A percentile compares a stretch with the other conserved stretches of the same genome.
phyloP scores from a whole-genome alignment of 805 yeast genomes.

The Schizosaccharomyces osmophilus region DNA sequence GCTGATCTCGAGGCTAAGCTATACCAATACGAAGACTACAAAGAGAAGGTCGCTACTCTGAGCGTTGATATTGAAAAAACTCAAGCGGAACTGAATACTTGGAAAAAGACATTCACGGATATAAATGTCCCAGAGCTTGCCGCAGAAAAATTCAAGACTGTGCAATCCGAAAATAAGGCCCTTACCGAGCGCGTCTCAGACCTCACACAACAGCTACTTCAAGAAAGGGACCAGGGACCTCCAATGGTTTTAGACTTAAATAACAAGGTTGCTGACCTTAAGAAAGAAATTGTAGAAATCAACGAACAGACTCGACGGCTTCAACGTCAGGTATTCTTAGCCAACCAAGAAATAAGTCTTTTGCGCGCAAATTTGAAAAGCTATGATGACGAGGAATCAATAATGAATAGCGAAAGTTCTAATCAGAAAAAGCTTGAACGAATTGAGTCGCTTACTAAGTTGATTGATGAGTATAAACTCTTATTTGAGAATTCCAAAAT shows the following conservation, averaged over 20 bases:
- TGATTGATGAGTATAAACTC: slow-evolving; percentile 31
- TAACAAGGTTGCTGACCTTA: background rate
- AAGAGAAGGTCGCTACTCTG: slow-evolving; percentile 21
- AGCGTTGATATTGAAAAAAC: slow-evolving; percentile 26
- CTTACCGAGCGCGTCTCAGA: background rate
- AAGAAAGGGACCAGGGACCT: too few relatives aligned
- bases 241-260: too few relatives aligned
- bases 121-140: background rate
- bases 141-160: background rate
- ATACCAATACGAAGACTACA: slow-evolving; percentile 16
- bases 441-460: slow-evolving; percentile 18
- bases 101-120: background rate
- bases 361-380: slow-evolving; percentile 31
- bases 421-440: slow-evolving; percentile 9
- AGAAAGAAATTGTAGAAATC: background rate
- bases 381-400: slow-evolving; percentile 18
- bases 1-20: slow-evolving; percentile 18
- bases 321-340: slow-evolving; percentile 27
- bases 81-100: slow-evolving; percentile 17
- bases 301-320: slow-evolving; percentile 12
- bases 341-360: slow-evolving; percentile 33
- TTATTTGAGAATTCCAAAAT: slow-evolving; percentile 24
- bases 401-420: slow-evolving; percentile 6
- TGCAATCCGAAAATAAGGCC: background rate
- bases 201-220: too few relatives aligned